A percentile compares a stretch with the other conserved stretches of the same genome.
Conservation (phyloP, 768 basidiomycete species). For the Naganishia vaughanmartiniae region DNA sequence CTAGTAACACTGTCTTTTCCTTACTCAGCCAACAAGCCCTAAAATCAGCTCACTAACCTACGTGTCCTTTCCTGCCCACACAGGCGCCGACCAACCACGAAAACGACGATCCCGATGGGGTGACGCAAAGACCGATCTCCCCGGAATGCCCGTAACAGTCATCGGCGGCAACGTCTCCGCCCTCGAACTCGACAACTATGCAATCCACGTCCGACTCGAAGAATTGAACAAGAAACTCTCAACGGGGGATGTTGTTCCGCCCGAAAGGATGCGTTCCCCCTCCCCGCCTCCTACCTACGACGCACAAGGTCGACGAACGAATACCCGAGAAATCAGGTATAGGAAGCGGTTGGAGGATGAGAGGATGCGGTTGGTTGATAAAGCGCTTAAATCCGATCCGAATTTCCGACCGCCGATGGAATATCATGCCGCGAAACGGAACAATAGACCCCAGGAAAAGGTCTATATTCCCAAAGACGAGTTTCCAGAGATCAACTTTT, state of each 20-base stretch:
- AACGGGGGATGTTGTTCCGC: slow-evolving; percentile 90
- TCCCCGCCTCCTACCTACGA: slow-evolving; percentile 98
- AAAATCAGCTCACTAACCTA: background rate
- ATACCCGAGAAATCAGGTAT: slow-evolving; percentile 97
- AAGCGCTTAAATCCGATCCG: slow-evolving; percentile 95
- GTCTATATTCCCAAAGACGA: slow-evolving; percentile 99
- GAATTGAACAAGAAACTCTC: slow-evolving; percentile 95
- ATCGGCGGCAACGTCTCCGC: slow-evolving; percentile 88
- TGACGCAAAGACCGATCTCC: slow-evolving; percentile 76
- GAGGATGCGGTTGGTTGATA: slow-evolving; percentile 86
- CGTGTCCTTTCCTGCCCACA: background rate
- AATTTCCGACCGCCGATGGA: slow-evolving; percentile 97
- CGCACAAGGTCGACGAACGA: slow-evolving; percentile 93
- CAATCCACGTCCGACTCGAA: slow-evolving; percentile 89
- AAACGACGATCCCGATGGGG: slow-evolving; percentile 98
- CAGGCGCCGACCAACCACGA: slow-evolving; percentile 70
- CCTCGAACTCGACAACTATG: slow-evolving; percentile 95
- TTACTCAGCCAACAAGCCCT: no score
- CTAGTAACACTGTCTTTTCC: no score
- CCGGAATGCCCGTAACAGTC: slow-evolving; percentile 81
- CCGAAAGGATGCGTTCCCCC: slow-evolving; percentile 88
- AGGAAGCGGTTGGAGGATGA: slow-evolving; percentile 69
- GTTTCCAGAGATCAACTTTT: slow-evolving; percentile 99
- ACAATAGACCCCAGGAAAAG: slow-evolving; percentile 87
- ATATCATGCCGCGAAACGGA: slow-evolving; percentile 87